Percentiles rank a stretch among this genome's conserved stretches.
Conservation (phyloP, 805 yeast genomes). For the Zygoascus tannicola region DNA sequence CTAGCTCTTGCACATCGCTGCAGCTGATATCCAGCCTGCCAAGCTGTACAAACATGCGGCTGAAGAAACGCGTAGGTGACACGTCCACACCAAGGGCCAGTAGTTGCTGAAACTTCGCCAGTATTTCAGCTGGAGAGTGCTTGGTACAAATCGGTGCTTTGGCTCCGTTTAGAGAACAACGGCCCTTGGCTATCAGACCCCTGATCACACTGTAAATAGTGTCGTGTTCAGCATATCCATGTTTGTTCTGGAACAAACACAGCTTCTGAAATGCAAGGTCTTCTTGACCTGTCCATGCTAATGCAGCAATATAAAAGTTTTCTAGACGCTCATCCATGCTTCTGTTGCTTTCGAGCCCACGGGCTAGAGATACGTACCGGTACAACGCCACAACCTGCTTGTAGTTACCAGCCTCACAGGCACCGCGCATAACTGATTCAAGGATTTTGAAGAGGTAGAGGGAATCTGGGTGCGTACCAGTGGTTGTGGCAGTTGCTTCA, state of each 20-base stretch:
- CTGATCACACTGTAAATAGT: background rate
- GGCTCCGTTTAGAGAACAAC: background rate
- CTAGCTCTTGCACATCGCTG: background rate
- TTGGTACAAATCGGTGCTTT: background rate
- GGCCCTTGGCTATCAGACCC: conserved; percentile 1
- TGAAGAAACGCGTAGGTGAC: background rate
- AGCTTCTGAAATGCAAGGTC: background rate
- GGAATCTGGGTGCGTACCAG: no score
- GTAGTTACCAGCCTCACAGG: background rate
- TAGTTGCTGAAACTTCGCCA: background rate
- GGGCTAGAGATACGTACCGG: background rate
- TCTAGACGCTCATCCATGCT: background rate
- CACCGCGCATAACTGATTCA: background rate
- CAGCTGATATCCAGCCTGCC: background rate
- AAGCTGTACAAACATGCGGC: background rate
- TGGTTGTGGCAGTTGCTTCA: background rate
- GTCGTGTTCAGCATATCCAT: background rate
- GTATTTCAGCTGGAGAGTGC: background rate
- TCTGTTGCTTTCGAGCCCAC: background rate
- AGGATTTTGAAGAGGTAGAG: background rate
- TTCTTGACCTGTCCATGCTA: background rate
- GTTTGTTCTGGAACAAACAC: background rate
- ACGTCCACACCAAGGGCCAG: background rate
- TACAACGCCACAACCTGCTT: background rate
- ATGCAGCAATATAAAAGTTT: background rate